Evolutionary conservation across 495 filamentous ascomycete genomes (phyloP), one percentile per base, ranked within the genome.

Genomic region (Neurospora tetraspora): DNA sequence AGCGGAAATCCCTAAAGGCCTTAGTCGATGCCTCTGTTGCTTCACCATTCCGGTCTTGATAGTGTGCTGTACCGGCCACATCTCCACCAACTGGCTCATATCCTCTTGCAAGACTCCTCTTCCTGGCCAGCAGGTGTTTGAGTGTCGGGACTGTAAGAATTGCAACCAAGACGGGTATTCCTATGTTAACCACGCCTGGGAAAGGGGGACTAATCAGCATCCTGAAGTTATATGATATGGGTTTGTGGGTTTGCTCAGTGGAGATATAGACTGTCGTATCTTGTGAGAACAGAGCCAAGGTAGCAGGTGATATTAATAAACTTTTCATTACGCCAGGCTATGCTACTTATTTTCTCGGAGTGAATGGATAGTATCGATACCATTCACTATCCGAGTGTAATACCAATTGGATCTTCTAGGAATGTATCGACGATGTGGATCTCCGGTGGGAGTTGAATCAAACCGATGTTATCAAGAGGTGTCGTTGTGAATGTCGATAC

Each of bases 1-100:
- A 82, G 5, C 80, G 72, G 18, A 75, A 78, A 31, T 81, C 80
- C 6, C 82, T 83, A 72, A 80, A 89, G 23, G 72, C 76, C 5
- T 79, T 80, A 68, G 82, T 78, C 1, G 86, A 85, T 74, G 86
- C 81, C 72, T 82, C 80, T 5, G 86, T 88, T 36, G 87, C 84
- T 42, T 76, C 73, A 53, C 88, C 88, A 78, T 89, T 88, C 71
- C 81, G 76, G 73, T 89, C 88, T 77, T 86, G 76, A 72, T 89
- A 89, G 7, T 53, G 23, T 31, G 53, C 73, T n/a, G 45, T 14
- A 59, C 72, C 69, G 12, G 47, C 42, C 34, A 42, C 69, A 61
- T 71, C 59, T n/a, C 69, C 42, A 40, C n/a, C 20, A 39, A 71
- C 12, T 12, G 38, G 38, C 53, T 8, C 53, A 18, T 65, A 34